Evolutionary conservation across 2,329 filamentous ascomycete species (phyloP), one percentile per base, ranked within the genome.

Genomic region (Orbilia oligospora): DNA sequence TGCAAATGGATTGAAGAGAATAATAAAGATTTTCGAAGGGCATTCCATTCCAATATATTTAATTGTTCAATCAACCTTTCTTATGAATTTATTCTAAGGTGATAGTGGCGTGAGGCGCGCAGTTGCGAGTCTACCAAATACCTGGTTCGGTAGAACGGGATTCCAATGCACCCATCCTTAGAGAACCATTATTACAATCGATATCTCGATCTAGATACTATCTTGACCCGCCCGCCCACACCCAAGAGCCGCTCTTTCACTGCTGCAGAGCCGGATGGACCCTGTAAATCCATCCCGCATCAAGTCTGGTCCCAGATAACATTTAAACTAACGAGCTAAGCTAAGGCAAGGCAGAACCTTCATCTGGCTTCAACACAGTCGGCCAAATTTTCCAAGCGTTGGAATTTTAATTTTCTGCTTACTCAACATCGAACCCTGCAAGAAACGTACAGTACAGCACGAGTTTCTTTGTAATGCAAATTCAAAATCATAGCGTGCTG

Each of bases 391-490:
- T 51, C 51, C 70, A n/a, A 66, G 14, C 20, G 61, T 73, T 73
- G 70, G 24, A 67, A 55, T 67, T 61, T 61, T 33, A 44, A 46
- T 61, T 61, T 73, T 61, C 51, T 73, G 70, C 70, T 73, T 73
- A 73, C 70, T 73, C 70, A 73, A 73, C 70, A 49, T 61, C 20
- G 18, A 36, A 38, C 30, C 33, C 30, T 58, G 38, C 71, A 65
- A 49, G 27, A 18, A 5, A 10, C 6, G n/a, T 64, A 5, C 27
- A 12, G 10, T n/a, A 30, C 27, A 30, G 53, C 22, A 41, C 10
- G 53, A 58, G 9, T 14, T 51, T 67, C 73, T 77, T 77, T 77
- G 73, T 77, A 41, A 77, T 71, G 51, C 55, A 22, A 20, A 38
- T n/a, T 14, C 20, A n/a, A 24, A 24, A 51, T 20, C 33, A 12